A percentile compares a stretch with the other conserved stretches of the same genome.
Evolutionary conservation across 352 stramenopile species (phyloP).

Genomic region (Pythium angustatum): DNA sequence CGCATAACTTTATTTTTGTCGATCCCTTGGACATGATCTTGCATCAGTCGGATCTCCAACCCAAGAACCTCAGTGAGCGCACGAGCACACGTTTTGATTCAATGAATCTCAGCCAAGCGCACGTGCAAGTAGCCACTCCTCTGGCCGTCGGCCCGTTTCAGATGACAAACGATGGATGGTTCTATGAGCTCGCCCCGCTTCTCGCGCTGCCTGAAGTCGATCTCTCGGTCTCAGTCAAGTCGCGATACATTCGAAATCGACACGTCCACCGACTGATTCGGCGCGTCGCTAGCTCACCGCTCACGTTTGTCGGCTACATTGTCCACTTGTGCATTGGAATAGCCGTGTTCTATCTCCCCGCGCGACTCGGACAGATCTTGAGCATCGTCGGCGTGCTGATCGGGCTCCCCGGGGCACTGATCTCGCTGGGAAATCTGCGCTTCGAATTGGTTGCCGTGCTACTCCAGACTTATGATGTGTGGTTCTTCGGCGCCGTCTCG

Average conservation of each 20-base stretch:
- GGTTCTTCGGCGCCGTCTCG: conserved; percentile 20
- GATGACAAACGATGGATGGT: background rate
- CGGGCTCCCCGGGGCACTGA: conserved; percentile 1
- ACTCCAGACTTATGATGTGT: conserved; percentile 25
- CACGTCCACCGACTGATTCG: background rate
- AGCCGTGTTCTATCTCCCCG: conserved; percentile 1
- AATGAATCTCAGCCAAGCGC: background rate
- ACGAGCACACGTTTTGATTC: no score
- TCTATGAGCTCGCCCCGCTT: conserved; percentile 20
- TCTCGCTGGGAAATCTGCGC: conserved; percentile 15
- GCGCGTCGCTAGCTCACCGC: background rate
- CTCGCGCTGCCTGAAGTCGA: conserved; percentile 20
- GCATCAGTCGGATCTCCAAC: no score
- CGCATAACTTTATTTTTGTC: no score
- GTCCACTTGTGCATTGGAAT: background rate
- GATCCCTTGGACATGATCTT: no score
- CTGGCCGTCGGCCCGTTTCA: background rate
- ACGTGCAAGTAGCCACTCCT: background rate
- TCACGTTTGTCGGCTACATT: conserved; percentile 7
- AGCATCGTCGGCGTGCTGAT: background rate
- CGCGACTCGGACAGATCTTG: background rate
- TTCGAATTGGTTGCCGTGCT: conserved; percentile 23
- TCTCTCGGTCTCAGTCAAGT: conserved; percentile 26
- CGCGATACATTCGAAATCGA: conserved; percentile 9
- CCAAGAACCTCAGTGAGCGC: no score